phyloP scores from a whole-genome alignment of 2,329 filamentous ascomycete genomes.

The Aspergillus ustus region DNA sequence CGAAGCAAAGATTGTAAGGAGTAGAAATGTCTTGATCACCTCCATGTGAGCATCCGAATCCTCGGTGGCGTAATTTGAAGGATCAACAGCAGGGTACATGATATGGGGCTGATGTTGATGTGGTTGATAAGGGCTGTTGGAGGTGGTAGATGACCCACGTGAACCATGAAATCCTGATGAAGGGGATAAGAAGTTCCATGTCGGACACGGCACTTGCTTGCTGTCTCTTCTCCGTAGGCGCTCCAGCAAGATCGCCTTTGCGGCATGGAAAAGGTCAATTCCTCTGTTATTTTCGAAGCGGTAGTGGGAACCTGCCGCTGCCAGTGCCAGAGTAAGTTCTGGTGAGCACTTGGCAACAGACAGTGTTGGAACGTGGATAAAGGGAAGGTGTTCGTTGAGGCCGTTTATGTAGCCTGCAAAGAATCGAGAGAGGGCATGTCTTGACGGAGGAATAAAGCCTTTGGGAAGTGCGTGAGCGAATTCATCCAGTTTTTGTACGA shows the following conservation, averaged over 20 bases:
- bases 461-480: slow-evolving; percentile 53
- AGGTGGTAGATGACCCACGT: slow-evolving; percentile 46
- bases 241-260: slow-evolving; percentile 58
- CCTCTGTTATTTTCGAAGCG: slow-evolving; percentile 55
- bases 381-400: slow-evolving; percentile 56
- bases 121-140: slow-evolving; percentile 51
- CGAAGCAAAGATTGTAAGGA: slow-evolving; percentile 63
- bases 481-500: slow-evolving; percentile 50
- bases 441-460: slow-evolving; percentile 54
- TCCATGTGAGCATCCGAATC: slow-evolving; percentile 55
- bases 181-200: slow-evolving; percentile 49
- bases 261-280: slow-evolving; percentile 62
- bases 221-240: slow-evolving; percentile 57
- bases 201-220: slow-evolving; percentile 46
- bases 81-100: slow-evolving; percentile 36
- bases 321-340: slow-evolving; percentile 57
- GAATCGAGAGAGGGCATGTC: slow-evolving; percentile 54
- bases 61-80: slow-evolving; percentile 41
- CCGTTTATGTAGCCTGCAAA: slow-evolving; percentile 58
- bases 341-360: slow-evolving; percentile 50
- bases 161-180: slow-evolving; percentile 44
- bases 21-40: slow-evolving; percentile 54
- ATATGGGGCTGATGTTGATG: slow-evolving; percentile 36
- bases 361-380: slow-evolving; percentile 56
- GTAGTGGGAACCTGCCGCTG: slow-evolving; percentile 56